These are phyloP conservation scores for Cercophora sp. DNA, from an alignment of 495 filamentous ascomycete species.

Conservation along the genomic window DNA sequence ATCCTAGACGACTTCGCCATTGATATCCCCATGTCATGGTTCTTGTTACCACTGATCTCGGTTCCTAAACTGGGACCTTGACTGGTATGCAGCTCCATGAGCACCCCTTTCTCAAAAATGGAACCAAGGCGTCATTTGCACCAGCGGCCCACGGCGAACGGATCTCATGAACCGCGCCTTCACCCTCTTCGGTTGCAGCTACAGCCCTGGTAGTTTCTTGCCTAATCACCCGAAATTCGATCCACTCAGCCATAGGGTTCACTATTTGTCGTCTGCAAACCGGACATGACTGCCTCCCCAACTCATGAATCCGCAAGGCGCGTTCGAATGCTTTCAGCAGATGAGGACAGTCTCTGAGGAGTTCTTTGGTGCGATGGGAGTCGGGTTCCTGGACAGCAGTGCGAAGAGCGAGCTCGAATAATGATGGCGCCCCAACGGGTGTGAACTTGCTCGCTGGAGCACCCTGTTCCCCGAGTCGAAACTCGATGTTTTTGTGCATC, in stretches of 20 bases:
- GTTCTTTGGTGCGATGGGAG: background rate
- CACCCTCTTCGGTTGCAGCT: background rate
- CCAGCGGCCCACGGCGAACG: no score
- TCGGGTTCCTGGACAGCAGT: conserved; percentile 9
- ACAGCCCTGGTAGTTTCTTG: background rate
- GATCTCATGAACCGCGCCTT: background rate
- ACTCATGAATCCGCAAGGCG: conserved; percentile 7
- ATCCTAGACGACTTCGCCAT: background rate
- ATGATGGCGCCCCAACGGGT: conserved; percentile 17
- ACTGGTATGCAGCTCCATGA: conserved; percentile 59
- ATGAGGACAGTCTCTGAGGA: conserved; percentile 3
- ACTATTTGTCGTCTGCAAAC: conserved; percentile 23
- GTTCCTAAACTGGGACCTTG: conserved; percentile 7
- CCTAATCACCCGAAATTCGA: conserved; percentile 24
- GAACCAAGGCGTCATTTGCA: conserved; percentile 42
- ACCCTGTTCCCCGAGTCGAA: no score
- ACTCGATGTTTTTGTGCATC: conserved; percentile 12
- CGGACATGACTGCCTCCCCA: conserved; percentile 22
- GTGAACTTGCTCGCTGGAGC: background rate
- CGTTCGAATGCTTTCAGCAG: conserved; percentile 8
- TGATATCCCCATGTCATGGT: background rate
- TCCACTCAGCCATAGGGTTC: conserved; percentile 25
- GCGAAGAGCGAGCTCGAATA: conserved; percentile 23
- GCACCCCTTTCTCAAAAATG: conserved; percentile 62
- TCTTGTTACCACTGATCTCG: no score